Base-by-base conservation (phyloP, 1,139 yeast genomes). In the Zygosaccharomyces sapae region DNA sequence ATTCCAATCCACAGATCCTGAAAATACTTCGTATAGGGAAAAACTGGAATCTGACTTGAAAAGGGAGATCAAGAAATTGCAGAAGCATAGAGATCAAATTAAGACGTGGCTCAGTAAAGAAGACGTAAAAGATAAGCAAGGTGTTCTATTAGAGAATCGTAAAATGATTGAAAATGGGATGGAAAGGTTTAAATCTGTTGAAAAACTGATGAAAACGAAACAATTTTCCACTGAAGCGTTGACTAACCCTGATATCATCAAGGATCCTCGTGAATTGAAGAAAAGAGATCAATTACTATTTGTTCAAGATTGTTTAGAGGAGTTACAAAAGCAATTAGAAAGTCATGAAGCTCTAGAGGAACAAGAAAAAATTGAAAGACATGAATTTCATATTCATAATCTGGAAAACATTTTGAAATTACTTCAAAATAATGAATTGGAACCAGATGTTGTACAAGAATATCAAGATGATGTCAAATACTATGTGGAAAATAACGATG, bases 151-250 rank as follows among this genome's bases (percentile, higher is more conserved):
- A 54, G 97, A 90, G 52, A 86, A 89, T 59, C 76, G 98, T 47
- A 77, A 83, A 57, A 73, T 82, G 56, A 92, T 92, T 57, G 97
- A 94, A 67, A 80, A 78, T 63, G 95, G 94, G 48, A 92, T 92
- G 99, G 99, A 92, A 69, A 79, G 92, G 58, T 94, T 94, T 70
- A 94, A 94, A 67, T 92, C 90, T 45, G 86, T 90, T 56, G 99
- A 92, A 67, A 87, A 90, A 70, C 81, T 86, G 57, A 86, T 89
- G 80, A 92, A 92, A 70, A 90, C 96, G 33, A 92, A 92, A 67
- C 97, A 96, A 49, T 94, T 88, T 65, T 84, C 95, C 37, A 88
- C 88, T 64, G 98, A 92, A 69, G 98, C 97, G 0, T 74, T 92
- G 56, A 89, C 86, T 50, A 77, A 83, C 58, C 75, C 79, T 30